A percentile compares a stretch with the other conserved stretches of the same genome.
Evolutionary conservation across 305 asterid species (phyloP).

Genomic region (Withania somnifera): DNA sequence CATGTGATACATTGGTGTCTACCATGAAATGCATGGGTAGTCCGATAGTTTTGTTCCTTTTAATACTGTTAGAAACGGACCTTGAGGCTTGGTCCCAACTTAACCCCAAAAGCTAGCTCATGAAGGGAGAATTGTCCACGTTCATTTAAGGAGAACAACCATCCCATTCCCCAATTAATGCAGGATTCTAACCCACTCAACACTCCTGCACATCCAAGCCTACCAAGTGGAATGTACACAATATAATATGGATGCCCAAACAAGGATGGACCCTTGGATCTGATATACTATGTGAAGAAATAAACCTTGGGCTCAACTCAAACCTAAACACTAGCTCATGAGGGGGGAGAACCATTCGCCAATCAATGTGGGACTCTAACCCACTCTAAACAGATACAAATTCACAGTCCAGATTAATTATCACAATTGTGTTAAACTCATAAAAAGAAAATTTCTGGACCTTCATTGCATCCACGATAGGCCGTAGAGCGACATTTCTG

Average conservation of each 20-base stretch:
- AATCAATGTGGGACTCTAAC: neutral
- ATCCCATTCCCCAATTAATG: too few relatives aligned
- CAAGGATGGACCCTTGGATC: neutral
- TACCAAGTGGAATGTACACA: too few relatives aligned
- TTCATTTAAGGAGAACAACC: too few relatives aligned
- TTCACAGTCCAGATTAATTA: neutral
- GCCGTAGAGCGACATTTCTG: neutral
- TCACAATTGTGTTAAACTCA: neutral
- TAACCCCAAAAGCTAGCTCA: too few relatives aligned
- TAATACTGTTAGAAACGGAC: too few relatives aligned
- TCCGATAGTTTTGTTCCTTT: neutral
- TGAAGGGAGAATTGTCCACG: too few relatives aligned
- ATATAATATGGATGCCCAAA: too few relatives aligned
- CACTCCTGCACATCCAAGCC: too few relatives aligned
- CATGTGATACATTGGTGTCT: neutral
- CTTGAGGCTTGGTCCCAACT: too few relatives aligned
- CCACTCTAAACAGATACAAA: neutral
- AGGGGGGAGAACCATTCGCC: neutral
- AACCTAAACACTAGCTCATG: neutral
- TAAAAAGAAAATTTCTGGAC: neutral
- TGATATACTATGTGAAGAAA: neutral
- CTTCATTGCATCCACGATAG: neutral
- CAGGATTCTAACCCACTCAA: too few relatives aligned
- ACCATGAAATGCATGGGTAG: neutral
- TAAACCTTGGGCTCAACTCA: neutral